Conservation (phyloP, 2,329 filamentous ascomycete species). For the Aspergillus sp. region DNA sequence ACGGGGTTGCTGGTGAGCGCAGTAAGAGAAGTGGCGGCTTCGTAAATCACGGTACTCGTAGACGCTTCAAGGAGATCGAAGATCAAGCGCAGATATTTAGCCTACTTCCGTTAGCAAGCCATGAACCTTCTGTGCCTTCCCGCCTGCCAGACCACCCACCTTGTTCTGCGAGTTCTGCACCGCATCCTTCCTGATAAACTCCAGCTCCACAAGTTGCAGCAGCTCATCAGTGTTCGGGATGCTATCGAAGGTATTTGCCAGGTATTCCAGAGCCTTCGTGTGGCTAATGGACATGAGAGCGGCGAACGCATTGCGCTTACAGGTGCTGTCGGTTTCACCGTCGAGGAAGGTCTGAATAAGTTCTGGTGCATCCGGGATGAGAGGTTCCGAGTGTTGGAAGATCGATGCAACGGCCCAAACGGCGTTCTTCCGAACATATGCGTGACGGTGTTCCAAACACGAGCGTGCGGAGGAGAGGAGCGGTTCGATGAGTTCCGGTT, state of each 20-base stretch:
- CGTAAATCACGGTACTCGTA: conserved; percentile 92
- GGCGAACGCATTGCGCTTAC: conserved; percentile 96
- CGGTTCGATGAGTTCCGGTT: conserved; percentile 92
- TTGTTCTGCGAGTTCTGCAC: conserved; percentile 91
- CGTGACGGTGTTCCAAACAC: conserved; percentile 92
- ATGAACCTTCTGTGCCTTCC: not conserved
- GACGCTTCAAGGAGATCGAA: conserved; percentile 93
- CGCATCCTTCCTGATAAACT: conserved; percentile 98
- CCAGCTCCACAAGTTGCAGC: conserved; percentile 84
- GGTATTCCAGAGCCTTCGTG: conserved; percentile 80
- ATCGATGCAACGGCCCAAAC: conserved; percentile 93
- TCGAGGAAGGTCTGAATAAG: conserved; percentile 85
- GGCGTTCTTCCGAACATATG: conserved; percentile 96
- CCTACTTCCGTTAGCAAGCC: conserved; percentile 46
- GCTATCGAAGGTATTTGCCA: conserved; percentile 83
- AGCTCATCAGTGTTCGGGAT: conserved; percentile 93
- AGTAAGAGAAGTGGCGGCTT: conserved; percentile 91
- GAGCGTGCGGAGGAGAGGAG: conserved; percentile 84
- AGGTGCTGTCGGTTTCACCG: conserved; percentile 84
- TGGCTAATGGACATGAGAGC: conserved; percentile 87
- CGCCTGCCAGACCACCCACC: conserved; percentile 42
- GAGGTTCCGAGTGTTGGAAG: conserved; percentile 77
- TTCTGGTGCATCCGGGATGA: conserved; percentile 93
- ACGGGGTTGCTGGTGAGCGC: conserved; percentile 93
- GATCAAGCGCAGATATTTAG: conserved; percentile 85